Conservation (phyloP, 257 asterid species). For the Solanum ossicruentum region DNA sequence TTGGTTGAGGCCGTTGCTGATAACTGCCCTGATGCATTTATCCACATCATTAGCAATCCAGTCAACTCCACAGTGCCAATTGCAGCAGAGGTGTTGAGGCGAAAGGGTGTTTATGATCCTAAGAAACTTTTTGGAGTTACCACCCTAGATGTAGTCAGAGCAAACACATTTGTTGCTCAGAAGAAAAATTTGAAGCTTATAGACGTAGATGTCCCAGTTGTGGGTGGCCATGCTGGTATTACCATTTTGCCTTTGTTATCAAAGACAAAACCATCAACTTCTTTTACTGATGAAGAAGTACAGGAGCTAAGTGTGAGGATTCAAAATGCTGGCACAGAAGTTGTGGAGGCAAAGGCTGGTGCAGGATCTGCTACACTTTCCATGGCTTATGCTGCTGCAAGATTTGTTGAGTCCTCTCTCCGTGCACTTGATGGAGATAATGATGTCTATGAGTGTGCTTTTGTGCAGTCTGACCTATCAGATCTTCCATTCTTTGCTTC, state of each 20-base stretch:
- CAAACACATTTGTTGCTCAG: constrained; percentile 64
- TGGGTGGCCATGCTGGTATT: constrained; percentile 86
- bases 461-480: constrained; percentile 47
- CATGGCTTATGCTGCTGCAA: constrained; percentile 89
- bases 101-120: constrained; percentile 63
- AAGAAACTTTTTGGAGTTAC: constrained; percentile 81
- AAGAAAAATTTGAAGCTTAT: constrained; percentile 60
- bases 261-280: constrained; percentile 52
- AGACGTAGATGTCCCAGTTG: constrained; percentile 70
- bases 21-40: constrained; percentile 72
- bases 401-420: constrained; percentile 80
- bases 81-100: constrained; percentile 74
- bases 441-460: constrained; percentile 72
- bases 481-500: constrained; percentile 89
- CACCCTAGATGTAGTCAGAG: constrained; percentile 79
- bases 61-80: constrained; percentile 84
- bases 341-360: constrained; percentile 89
- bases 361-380: constrained; percentile 92
- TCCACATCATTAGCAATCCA: constrained; percentile 82
- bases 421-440: constrained; percentile 78
- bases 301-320: constrained; percentile 63
- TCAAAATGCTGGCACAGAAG: constrained; percentile 88
- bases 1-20: constrained; percentile 72
- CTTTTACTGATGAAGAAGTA: constrained; percentile 52
- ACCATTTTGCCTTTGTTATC: constrained; percentile 72